Base-by-base conservation (phyloP, 2,329 filamentous ascomycete species). In the Colletotrichum melonis region DNA sequence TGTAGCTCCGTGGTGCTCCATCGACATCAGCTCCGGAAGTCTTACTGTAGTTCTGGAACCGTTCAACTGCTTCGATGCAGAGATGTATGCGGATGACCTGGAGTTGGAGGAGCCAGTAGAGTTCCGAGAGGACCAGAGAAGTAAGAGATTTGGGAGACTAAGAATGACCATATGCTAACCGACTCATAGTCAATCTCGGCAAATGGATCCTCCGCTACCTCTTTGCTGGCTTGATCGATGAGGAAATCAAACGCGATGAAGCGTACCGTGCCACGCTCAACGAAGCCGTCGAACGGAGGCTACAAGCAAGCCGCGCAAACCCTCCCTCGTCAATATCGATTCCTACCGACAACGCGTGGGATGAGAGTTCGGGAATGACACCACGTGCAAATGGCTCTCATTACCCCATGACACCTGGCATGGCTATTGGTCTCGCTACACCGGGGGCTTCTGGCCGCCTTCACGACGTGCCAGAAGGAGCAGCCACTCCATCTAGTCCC, bases 151-250 rank as follows among this genome's bases (percentile, higher is more conserved):
- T 26, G 57, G 32, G 16, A 8, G 7, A 49, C 8, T 8, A 0
- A 26, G 35, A 2, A 8, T 4, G 16, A 30, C 8, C 49, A n/a
- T 5, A 46, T 12, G 19, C 35, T 65, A 22, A 63, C 57, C 7
- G 22, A 1, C 1, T 16, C n/a, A 30, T 75, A 97, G 94, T 98
- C 82, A 98, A 98, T 79, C 91, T 98, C 58, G 97, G 97, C 9
- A 98, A 97, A 86, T 99, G 97, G 97, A 91, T 98, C 58, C 85
- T 99, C 73, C 91, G 97, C 42, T 97, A 98, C 82, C 88, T 99
- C 0, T 99, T 99, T 84, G 92, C 93, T 11, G 93, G 93, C 68
- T 87, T 98, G 55, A 93, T 99, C 67, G 94, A 97, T 74, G 95
- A 98, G 81, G 94, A 98, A 81, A 93, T 98, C 76, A 92, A 89